Evolutionary conservation across 441 rosid species (phyloP).

Genomic region (Rhodomyrtus psidioides): DNA sequence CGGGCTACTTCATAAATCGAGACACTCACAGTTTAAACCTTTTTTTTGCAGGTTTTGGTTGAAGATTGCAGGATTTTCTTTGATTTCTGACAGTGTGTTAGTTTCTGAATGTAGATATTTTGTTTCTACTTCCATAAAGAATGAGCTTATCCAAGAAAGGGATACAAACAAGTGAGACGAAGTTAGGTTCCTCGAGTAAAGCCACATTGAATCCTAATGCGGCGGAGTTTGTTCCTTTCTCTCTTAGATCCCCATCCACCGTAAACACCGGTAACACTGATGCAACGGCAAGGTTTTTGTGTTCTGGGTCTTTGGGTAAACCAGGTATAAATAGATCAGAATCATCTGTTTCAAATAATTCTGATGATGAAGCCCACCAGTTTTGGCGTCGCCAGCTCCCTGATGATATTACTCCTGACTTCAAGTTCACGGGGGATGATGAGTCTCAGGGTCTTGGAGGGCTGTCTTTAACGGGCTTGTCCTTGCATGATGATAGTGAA

Average conservation of each 20-base stretch:
- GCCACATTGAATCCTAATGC: slow-evolving; percentile 90
- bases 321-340: slow-evolving; percentile 64
- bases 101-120: slow-evolving; percentile 12
- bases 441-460: slow-evolving; percentile 52
- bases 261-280: slow-evolving; percentile 43
- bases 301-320: slow-evolving; percentile 54
- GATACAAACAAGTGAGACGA: slow-evolving; percentile 43
- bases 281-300: slow-evolving; percentile 32
- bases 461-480: slow-evolving; percentile 64
- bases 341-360: slow-evolving; percentile 64
- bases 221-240: slow-evolving; percentile 83
- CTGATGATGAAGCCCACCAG: slow-evolving; percentile 92
- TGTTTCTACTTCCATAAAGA: slow-evolving; percentile 26
- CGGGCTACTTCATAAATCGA: slow-evolving; percentile 1
- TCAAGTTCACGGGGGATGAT: slow-evolving; percentile 68
- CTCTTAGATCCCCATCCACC: slow-evolving; percentile 58
- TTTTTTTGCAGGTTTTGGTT: slow-evolving; percentile 63
- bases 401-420: slow-evolving; percentile 93
- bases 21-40: not conserved
- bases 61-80: slow-evolving; percentile 9
- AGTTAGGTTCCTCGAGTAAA: slow-evolving; percentile 42
- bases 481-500: slow-evolving; percentile 50
- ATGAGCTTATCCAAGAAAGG: slow-evolving; percentile 88
- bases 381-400: slow-evolving; percentile 93
- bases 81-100: not conserved